These are phyloP conservation scores for Athelia sp. DNA, from an alignment of 1,284 basidiomycete genomes.

Conservation along the genomic window DNA sequence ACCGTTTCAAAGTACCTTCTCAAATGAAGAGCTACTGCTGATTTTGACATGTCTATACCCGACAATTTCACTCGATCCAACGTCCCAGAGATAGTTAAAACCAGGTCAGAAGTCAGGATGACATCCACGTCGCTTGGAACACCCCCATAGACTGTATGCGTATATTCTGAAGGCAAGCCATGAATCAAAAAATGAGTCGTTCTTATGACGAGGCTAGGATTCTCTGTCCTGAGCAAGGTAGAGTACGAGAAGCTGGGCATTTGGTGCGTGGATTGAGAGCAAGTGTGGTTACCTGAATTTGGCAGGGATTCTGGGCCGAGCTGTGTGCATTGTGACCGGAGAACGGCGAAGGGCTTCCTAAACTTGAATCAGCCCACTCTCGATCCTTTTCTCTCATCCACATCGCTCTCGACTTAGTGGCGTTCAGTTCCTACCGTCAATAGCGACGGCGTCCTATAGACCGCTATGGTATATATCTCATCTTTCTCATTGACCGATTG, in stretches of 20 bases:
- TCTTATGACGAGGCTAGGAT: conserved; percentile 26
- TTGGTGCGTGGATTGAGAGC: background rate
- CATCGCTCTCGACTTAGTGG: background rate
- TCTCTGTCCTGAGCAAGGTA: conserved; percentile 27
- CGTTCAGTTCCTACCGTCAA: background rate
- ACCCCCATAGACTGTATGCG: conserved; percentile 27
- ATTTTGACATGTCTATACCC: conserved; percentile 35
- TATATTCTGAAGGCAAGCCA: conserved; percentile 27
- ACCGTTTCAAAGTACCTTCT: conserved; percentile 47
- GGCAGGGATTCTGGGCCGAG: background rate
- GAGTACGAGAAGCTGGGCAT: conserved; percentile 34
- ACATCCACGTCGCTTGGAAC: conserved; percentile 48
- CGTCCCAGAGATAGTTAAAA: conserved; percentile 48
- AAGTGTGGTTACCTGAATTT: background rate
- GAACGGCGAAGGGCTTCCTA: too few species aligned
- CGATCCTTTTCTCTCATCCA: background rate
- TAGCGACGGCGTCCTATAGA: conserved; percentile 3
- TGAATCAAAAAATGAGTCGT: conserved; percentile 33
- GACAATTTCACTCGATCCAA: conserved; percentile 38
- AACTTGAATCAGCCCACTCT: background rate
- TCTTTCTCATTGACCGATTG: conserved; percentile 2
- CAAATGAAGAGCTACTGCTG: conserved; percentile 46
- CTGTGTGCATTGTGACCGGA: conserved; percentile 2
- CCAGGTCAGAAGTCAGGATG: conserved; percentile 42
- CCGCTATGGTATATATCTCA: conserved; percentile 27